Conservation (phyloP, 345 rosid genomes). For the Linum tenue region DNA sequence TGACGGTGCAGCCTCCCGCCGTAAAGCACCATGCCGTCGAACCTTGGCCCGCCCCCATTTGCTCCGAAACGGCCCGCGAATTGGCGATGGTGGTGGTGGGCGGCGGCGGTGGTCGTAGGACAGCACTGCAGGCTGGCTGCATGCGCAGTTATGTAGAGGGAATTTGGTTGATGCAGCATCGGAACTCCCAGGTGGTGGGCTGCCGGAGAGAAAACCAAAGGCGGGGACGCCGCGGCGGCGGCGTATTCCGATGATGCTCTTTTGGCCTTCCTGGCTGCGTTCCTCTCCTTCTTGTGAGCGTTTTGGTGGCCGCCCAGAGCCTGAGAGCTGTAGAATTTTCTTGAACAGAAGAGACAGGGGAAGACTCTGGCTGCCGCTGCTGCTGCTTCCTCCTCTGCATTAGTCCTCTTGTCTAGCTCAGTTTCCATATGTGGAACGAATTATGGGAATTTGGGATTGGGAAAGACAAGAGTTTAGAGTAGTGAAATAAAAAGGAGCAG, state of each 20-base stretch:
- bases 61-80: constrained; percentile 30
- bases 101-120: constrained; percentile 1
- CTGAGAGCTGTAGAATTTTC: constrained; percentile 83
- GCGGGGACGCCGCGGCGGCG: constrained; percentile 29
- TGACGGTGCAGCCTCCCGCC: constrained; percentile 13
- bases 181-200: constrained; percentile 14
- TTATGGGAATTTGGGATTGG: not conserved
- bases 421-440: constrained; percentile 30
- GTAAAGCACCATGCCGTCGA: constrained; percentile 17
- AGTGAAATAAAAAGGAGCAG: not conserved
- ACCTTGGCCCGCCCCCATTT: constrained; percentile 27
- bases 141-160: constrained; percentile 43
- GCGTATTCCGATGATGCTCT: constrained; percentile 32
- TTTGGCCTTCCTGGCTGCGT: constrained; percentile 62
- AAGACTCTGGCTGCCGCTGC: constrained; percentile 36
- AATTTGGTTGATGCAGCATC: constrained; percentile 5
- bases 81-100: not conserved
- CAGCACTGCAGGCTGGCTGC: constrained; percentile 32
- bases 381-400: constrained; percentile 17
- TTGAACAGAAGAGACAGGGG: constrained; percentile 69
- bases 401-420: constrained; percentile 24
- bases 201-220: constrained; percentile 26
- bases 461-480: constrained; percentile 6
- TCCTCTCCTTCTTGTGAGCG: constrained; percentile 89
- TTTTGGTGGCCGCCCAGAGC: constrained; percentile 96